Conservation (phyloP, 2,329 filamentous ascomycete species). For the Lasiodiplodia gonubiensis region DNA sequence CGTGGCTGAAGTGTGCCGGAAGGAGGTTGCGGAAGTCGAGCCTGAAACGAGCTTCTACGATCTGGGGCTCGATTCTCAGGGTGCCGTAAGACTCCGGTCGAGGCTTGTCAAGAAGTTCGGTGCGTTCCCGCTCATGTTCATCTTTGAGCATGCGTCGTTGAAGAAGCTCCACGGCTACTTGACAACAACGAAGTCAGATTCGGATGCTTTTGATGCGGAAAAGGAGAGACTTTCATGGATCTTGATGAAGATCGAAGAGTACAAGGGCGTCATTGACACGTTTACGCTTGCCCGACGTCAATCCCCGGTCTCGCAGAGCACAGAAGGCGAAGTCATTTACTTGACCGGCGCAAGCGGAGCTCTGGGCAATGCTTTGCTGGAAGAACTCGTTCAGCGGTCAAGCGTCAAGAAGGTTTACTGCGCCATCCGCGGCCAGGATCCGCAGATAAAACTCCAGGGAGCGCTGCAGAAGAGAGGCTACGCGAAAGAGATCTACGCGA, state of each 20-base stretch:
- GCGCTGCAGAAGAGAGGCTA: slow-evolving; percentile 30
- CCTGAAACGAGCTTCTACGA: slow-evolving; percentile 26
- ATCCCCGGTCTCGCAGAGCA: background rate
- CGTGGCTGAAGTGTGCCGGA: slow-evolving; percentile 4
- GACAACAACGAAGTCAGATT: background rate
- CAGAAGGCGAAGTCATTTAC: slow-evolving; percentile 22
- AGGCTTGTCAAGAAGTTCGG: slow-evolving; percentile 35
- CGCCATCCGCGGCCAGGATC: slow-evolving; percentile 29
- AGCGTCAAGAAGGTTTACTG: slow-evolving; percentile 22
- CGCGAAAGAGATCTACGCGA: slow-evolving; percentile 33
- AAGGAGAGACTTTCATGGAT: background rate
- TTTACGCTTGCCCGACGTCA: background rate
- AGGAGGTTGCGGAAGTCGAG: background rate
- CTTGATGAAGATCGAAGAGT: background rate
- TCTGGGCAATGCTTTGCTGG: slow-evolving; percentile 28
- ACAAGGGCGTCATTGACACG: background rate
- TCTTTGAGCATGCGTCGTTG: slow-evolving; percentile 40
- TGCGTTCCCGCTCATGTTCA: slow-evolving; percentile 36
- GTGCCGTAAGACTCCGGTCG: slow-evolving; percentile 35
- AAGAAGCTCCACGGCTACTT: slow-evolving; percentile 31
- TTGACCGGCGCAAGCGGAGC: slow-evolving; percentile 29
- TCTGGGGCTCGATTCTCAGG: slow-evolving; percentile 28
- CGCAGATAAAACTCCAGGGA: slow-evolving; percentile 34
- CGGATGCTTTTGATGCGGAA: background rate
- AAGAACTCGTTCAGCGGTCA: slow-evolving; percentile 20